These are phyloP conservation scores for Hirschioporus abietinus DNA, from an alignment of 768 basidiomycete species.

Conservation along the genomic window DNA sequence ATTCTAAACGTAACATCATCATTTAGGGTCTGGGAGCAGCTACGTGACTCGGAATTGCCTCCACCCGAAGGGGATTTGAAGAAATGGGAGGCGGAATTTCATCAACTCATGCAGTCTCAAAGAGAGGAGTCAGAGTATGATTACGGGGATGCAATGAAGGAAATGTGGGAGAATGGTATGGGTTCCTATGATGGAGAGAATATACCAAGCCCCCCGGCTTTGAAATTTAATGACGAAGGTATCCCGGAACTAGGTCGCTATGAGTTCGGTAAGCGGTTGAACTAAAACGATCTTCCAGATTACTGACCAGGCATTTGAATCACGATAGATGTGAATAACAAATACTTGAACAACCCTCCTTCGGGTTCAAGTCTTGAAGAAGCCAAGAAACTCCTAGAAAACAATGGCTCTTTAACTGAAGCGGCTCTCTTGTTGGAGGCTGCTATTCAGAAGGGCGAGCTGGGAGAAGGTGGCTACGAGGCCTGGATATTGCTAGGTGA, in stretches of 20 bases:
- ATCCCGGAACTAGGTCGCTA: constrained; percentile 71
- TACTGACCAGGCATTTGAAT: neutral
- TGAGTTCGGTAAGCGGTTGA: constrained; percentile 58
- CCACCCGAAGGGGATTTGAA: constrained; percentile 59
- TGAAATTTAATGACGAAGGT: constrained; percentile 65
- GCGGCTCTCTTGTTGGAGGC: constrained; percentile 86
- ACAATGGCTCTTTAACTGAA: constrained; percentile 84
- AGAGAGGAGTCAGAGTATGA: constrained; percentile 58
- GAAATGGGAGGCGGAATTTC: constrained; percentile 82
- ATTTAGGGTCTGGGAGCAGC: constrained; percentile 55
- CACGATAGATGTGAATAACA: constrained; percentile 61
- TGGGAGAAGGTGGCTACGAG: constrained; percentile 80
- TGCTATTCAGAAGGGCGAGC: constrained; percentile 76
- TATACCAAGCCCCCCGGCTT: constrained; percentile 24
- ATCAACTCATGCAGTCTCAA: constrained; percentile 65
- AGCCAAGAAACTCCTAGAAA: constrained; percentile 71
- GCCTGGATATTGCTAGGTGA: constrained; percentile 92
- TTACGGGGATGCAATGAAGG: constrained; percentile 37
- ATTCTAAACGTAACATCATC: neutral
- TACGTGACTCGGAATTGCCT: constrained; percentile 52
- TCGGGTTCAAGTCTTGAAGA: constrained; percentile 51
- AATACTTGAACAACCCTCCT: constrained; percentile 48
- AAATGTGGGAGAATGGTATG: constrained; percentile 1
- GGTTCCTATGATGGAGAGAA: constrained; percentile 24
- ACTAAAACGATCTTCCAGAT: neutral